Evolutionary conservation across 2,329 filamentous ascomycete genomes (phyloP), one percentile per base, ranked within the genome.

Genomic region (Trichoderma oligosporum): DNA sequence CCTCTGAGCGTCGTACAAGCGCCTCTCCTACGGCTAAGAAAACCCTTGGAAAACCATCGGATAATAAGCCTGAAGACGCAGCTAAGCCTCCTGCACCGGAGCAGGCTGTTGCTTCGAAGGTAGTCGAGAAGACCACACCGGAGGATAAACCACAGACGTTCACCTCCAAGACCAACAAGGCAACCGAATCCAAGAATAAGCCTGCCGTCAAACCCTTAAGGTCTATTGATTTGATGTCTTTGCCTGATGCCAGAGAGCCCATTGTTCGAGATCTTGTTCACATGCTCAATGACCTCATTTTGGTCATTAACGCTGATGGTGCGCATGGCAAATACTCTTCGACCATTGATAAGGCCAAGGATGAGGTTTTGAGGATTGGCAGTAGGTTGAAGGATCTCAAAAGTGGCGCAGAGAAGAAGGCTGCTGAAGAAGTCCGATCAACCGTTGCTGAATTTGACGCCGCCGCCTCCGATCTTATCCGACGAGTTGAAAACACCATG

Each of bases 241-340:
- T 95, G 22, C 80, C 83, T 54, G 83, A 91, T 66, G 90, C 88
- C 53, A 84, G 86, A 59, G 93, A 97, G 70, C 89, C 90, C 25
- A 82, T 96, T 33, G 89, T 97, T 20, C 91, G 97, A 73, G 91
- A 97, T 67, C 80, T 99, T 5, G 91, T 96, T 59, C 93, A 90
- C 76, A 93, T 96, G 76, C 82, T 99, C 66, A 99, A 99, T 75
- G 91, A 96, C 72, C 87, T 99, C 66, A 96, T 99, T 69, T 86
- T 89, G 7, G 90, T 95, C 45, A 86, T 97, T 70, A 96, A 97
- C 72, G 88, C 89, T 58, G 93, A 96, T 70, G 84, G 87, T 60
- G 84, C 89, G 57, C 83, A 87, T 61, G 81, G 81, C 64, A 91
- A 88, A 72, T 96, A 94, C 74, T 85, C 84, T 52, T 81, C 83